Percentiles rank a stretch among this genome's conserved stretches.
These are phyloP conservation scores for Thermomyces lanuginosus DNA, from an alignment of 2,329 filamentous ascomycete species.

Conservation along the genomic window DNA sequence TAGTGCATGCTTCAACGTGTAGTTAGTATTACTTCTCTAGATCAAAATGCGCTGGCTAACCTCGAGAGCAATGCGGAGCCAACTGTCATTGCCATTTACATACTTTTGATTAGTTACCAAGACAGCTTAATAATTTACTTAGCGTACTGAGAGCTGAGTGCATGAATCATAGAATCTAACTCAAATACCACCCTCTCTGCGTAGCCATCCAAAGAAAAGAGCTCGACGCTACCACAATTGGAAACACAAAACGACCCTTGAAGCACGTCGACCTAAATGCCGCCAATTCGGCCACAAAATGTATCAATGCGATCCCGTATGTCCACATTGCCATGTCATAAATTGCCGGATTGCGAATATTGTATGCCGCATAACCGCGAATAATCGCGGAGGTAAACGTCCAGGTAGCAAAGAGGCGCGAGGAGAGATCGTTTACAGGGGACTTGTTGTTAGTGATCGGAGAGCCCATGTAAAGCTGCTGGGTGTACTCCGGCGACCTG, in stretches of 20 bases:
- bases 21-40: too few species aligned
- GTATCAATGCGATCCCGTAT: constrained; percentile 58
- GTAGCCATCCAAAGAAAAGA: constrained; percentile 45
- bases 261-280: constrained; percentile 60
- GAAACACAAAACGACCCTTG: constrained; percentile 41
- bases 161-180: too few species aligned
- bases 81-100: too few species aligned
- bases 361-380: constrained; percentile 68
- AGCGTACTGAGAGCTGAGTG: too few species aligned
- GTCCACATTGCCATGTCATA: constrained; percentile 74
- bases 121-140: too few species aligned
- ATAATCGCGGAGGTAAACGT: constrained; percentile 63
- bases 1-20: neutral
- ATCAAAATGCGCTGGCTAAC: too few species aligned
- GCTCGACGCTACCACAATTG: constrained; percentile 40
- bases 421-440: constrained; percentile 55
- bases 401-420: constrained; percentile 75
- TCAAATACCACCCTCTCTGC: constrained; percentile 33
- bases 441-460: constrained; percentile 35
- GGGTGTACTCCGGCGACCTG: constrained; percentile 60
- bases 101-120: too few species aligned
- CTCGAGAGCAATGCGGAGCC: too few species aligned
- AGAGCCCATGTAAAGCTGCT: constrained; percentile 57
- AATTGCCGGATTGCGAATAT: constrained; percentile 53
- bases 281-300: constrained; percentile 68